phyloP scores from a whole-genome alignment of 2,329 filamentous ascomycete species.

The Aspergillus aculeatus region DNA sequence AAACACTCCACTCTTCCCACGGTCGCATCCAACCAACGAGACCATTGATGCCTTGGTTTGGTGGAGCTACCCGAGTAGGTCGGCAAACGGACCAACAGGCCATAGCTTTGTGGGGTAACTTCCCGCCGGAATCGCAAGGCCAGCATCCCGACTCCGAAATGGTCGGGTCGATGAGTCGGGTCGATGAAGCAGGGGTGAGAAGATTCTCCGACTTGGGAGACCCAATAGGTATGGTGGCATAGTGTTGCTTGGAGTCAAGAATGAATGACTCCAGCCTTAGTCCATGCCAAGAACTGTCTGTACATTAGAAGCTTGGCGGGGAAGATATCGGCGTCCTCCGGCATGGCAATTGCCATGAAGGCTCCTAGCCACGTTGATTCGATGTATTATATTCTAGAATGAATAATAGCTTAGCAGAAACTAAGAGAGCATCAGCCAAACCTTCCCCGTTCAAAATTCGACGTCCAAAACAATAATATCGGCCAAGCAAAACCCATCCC shows the following conservation, averaged over 20 bases:
- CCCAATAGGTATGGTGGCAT: too few species aligned
- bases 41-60: background rate
- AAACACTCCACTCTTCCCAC: background rate
- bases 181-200: too few species aligned
- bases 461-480: too few species aligned
- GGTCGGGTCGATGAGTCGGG: too few species aligned
- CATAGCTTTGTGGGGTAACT: background rate
- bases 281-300: background rate
- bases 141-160: background rate
- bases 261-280: background rate
- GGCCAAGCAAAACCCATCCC: too few species aligned
- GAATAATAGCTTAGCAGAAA: too few species aligned
- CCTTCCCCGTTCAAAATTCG: too few species aligned
- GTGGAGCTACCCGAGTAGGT: conserved; percentile 7
- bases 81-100: conserved; percentile 9
- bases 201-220: too few species aligned
- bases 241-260: background rate
- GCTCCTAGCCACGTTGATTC: too few species aligned
- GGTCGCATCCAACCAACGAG: background rate
- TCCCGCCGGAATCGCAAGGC: background rate
- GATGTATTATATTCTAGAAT: too few species aligned
- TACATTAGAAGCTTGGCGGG: too few species aligned
- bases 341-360: background rate
- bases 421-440: too few species aligned
- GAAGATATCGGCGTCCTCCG: background rate